Conservation (phyloP, 306 rosid species). For the Castanopsis chinensis region DNA sequence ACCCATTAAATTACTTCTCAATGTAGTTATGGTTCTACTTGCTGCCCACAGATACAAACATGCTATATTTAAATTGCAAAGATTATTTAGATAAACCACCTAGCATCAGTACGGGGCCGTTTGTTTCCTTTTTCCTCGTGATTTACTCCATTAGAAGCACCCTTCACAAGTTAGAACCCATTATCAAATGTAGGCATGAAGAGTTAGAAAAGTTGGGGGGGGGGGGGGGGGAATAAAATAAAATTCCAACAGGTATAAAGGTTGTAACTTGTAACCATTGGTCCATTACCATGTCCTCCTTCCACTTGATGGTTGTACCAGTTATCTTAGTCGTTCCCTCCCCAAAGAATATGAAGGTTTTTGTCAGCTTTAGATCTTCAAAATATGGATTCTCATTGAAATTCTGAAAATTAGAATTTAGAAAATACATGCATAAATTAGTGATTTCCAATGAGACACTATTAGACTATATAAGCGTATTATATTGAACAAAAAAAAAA, state of each 20-base stretch:
- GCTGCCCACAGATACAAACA: background rate
- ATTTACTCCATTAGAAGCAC: constrained; percentile 48
- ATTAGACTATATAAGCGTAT: background rate
- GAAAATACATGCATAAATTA: background rate
- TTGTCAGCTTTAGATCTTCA: constrained; percentile 56
- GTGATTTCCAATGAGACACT: background rate
- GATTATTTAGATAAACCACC: constrained; percentile 32
- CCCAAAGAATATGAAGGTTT: constrained; percentile 50
- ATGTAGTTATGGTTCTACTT: background rate
- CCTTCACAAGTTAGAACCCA: constrained; percentile 35
- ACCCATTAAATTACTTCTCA: background rate
- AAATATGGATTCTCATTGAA: constrained; percentile 60
- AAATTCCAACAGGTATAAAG: background rate
- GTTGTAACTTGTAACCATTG: background rate
- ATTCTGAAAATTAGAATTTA: constrained; percentile 39
- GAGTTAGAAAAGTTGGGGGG: background rate
- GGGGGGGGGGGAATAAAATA: background rate
- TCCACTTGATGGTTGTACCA: constrained; percentile 70
- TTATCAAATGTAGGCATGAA: background rate
- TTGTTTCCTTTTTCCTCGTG: constrained; percentile 59
- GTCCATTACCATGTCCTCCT: constrained; percentile 53
- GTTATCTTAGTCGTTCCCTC: constrained; percentile 52
- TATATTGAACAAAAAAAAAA: background rate
- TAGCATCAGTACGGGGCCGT: constrained; percentile 40
- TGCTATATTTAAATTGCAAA: background rate